These are phyloP conservation scores for Hypoxylon sp. DNA, from an alignment of 2,329 filamentous ascomycete species.

Conservation along the genomic window DNA sequence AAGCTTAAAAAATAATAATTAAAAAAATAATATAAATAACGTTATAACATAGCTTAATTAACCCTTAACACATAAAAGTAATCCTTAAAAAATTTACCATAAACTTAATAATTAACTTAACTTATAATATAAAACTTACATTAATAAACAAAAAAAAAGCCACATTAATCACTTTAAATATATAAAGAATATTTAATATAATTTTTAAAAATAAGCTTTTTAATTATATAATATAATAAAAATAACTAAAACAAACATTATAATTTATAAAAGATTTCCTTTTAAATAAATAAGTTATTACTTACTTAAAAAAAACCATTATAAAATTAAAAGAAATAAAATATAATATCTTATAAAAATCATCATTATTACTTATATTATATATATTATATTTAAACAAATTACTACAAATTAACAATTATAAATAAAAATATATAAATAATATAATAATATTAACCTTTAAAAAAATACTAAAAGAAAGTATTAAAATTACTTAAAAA, in stretches of 20 bases:
- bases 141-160: conserved; percentile 14
- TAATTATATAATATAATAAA: conserved; percentile 15
- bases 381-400: conserved; percentile 20
- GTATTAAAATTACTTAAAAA: too few relatives aligned
- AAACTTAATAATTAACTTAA: conserved; percentile 12
- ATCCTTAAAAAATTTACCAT: conserved; percentile 15
- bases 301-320: conserved; percentile 3
- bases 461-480: conserved; percentile 15
- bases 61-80: conserved; percentile 14
- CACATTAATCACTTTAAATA: conserved; percentile 13
- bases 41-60: conserved; percentile 3
- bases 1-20: not conserved
- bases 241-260: conserved; percentile 6
- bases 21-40: not conserved
- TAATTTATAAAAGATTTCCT: conserved; percentile 2
- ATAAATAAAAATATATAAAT: conserved; percentile 14
- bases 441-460: conserved; percentile 17
- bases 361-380: conserved; percentile 11
- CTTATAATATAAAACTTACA: conserved; percentile 14
- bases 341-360: conserved; percentile 13
- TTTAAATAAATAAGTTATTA: conserved; percentile 10
- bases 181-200: conserved; percentile 10
- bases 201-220: conserved; percentile 15
- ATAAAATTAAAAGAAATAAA: not conserved
- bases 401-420: conserved; percentile 10